Base-by-base conservation (phyloP, 176 grass and related monocot species). In the Oryza meridionalis region DNA sequence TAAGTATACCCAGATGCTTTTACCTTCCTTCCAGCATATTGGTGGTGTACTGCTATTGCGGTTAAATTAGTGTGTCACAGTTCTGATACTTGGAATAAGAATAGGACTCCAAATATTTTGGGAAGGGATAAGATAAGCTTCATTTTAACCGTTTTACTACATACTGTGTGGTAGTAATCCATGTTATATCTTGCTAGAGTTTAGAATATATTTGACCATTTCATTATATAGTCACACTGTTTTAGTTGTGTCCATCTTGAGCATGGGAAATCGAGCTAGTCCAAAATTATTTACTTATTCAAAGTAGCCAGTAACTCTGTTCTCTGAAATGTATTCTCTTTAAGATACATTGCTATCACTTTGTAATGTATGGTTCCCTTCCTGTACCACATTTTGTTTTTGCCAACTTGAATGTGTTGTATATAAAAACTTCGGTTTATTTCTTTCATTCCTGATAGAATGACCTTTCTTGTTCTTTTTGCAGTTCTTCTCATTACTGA, bases 401-500 rank as follows among this genome's bases (percentile, higher is more conserved):
- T 37, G 26, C 40, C 31, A 80, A 29, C 81, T 59, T 90, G 46
- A 82, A 25, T 85, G 81, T 70, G 29, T n/a, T 88, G 70, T 82
- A 35, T 43, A 26, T 19, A 73, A 58, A 70, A 29, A n/a, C 33
- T 35, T 58, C 7, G 11, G n/a, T 77, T 78, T 79, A 13, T 90
- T 90, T 82, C 33, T 43, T 81, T 67, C 22, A 79, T 35, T 76
- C 32, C 27, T 40, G 71, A 49, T 81, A 37, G 15, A 43, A 47
- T 84, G 69, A 84, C 4, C 24, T 71, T 82, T 68, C 22, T 92
- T 85, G 45, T 62, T 62, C 55, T 1, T 73, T 75, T 81, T 90
- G 79, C 85, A 95, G 96, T 98, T 94, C 83, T 95, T 98, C 66
- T 98, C 93, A 6, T 81, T 98, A 82, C 82, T 88, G 74, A 84